Conservation (phyloP, 306 rosid species). For the Hylodesmum podocarpum region DNA sequence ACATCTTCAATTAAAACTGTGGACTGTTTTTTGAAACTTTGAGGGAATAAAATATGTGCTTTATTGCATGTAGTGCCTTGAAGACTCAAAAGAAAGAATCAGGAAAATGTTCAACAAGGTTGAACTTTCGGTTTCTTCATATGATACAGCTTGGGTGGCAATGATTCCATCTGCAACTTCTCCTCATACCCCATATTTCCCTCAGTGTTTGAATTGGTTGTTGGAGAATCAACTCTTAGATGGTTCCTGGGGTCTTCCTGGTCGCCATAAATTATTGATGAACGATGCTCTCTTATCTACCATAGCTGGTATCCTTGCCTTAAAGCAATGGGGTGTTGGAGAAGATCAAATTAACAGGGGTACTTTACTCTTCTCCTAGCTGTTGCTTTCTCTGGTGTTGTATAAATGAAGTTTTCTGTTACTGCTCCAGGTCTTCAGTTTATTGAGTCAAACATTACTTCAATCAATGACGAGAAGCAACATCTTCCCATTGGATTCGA, state of each 20-base stretch:
- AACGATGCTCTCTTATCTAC: conserved; percentile 78
- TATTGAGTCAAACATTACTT: conserved; percentile 63
- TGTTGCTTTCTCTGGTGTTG: conserved; percentile 10
- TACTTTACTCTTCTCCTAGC: conserved; percentile 16
- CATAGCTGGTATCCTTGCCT: conserved; percentile 67
- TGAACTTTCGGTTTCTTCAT: conserved; percentile 73
- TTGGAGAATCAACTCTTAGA: conserved; percentile 68
- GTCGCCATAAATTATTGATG: conserved; percentile 45
- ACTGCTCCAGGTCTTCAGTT: conserved; percentile 68
- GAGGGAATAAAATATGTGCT: neutral
- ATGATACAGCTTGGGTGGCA: conserved; percentile 96
- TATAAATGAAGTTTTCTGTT: neutral
- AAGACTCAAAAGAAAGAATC: conserved; percentile 58
- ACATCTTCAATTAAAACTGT: neutral
- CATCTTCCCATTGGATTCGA: conserved; percentile 72
- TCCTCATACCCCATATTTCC: conserved; percentile 57
- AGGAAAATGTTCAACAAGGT: conserved; percentile 63
- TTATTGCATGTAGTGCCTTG: conserved; percentile 47
- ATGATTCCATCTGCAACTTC: conserved; percentile 72
- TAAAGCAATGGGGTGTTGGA: conserved; percentile 69
- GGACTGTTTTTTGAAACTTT: neutral
- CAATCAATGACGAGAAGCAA: conserved; percentile 61
- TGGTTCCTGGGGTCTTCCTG: conserved; percentile 79
- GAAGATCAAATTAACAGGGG: conserved; percentile 64
- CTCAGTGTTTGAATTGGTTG: conserved; percentile 74